A percentile compares a stretch with the other conserved stretches of the same genome.
These are phyloP conservation scores for Scheffersomyces insectosa DNA, from an alignment of 1,139 yeast species.

Conservation along the genomic window DNA sequence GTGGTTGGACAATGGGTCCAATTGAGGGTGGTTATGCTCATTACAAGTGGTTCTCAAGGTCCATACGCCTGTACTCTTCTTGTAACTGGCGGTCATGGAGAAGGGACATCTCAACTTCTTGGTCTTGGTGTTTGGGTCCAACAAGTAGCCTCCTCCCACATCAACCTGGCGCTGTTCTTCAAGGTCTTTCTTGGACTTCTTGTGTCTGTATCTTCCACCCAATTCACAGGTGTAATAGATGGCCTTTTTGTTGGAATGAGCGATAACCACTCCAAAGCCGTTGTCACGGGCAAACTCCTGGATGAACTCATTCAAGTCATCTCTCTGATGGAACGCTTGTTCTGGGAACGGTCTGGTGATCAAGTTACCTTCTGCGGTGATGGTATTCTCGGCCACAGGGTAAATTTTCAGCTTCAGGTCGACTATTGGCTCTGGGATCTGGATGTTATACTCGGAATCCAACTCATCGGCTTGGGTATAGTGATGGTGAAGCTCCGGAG, in stretches of 20 bases:
- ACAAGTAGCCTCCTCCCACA: conserved; percentile 37
- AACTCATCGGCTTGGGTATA: conserved; percentile 27
- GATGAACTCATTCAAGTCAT: conserved; percentile 54
- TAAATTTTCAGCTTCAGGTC: conserved; percentile 47
- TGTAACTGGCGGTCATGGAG: conserved; percentile 57
- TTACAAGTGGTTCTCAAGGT: conserved; percentile 55
- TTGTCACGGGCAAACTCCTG: conserved; percentile 58
- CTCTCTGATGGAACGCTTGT: conserved; percentile 51
- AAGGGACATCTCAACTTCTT: conserved; percentile 59
- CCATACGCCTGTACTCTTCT: conserved; percentile 53
- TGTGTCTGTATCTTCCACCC: conserved; percentile 59
- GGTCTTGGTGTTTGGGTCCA: conserved; percentile 48
- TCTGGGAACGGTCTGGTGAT: conserved; percentile 59
- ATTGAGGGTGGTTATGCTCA: conserved; percentile 60
- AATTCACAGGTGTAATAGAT: conserved; percentile 63
- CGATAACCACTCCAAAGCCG: conserved; percentile 61
- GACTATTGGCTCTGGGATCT: conserved; percentile 50
- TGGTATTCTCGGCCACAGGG: conserved; percentile 49
- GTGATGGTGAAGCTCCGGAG: conserved; percentile 11
- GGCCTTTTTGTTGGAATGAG: conserved; percentile 59
- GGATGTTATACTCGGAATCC: conserved; percentile 48
- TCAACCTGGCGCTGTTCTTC: conserved; percentile 26
- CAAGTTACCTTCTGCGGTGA: conserved; percentile 51
- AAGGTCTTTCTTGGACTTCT: conserved; percentile 40
- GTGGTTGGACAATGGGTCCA: conserved; percentile 56